Evolutionary conservation across 1,284 basidiomycete species (phyloP).

Genomic region (Pseudozyma pruni): DNA sequence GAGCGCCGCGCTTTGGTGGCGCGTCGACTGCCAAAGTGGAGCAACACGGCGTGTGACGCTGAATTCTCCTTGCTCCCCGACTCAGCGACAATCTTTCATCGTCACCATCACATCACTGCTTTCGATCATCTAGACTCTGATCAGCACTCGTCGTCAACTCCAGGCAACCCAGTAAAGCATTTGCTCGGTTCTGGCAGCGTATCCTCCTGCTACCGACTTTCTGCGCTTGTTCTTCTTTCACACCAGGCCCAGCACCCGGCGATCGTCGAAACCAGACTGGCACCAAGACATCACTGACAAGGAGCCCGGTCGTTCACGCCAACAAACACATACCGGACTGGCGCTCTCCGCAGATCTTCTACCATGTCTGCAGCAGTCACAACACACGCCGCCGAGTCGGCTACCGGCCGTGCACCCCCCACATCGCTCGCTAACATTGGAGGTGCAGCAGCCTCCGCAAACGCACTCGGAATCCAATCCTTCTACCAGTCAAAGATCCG

Average conservation of each 20-base stretch:
- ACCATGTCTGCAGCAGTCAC: constrained; percentile 45
- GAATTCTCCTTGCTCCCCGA: too few relatives aligned
- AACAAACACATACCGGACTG: too few relatives aligned
- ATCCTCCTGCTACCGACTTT: too few relatives aligned
- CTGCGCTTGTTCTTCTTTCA: too few relatives aligned
- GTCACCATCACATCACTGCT: constrained; percentile 1
- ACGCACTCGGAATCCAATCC: constrained; percentile 71
- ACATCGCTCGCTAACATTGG: constrained; percentile 39
- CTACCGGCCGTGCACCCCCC: constrained; percentile 3
- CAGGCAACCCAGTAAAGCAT: neutral
- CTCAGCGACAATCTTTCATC: neutral
- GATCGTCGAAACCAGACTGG: too few relatives aligned
- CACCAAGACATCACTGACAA: too few relatives aligned
- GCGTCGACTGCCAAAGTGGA: constrained; percentile 34
- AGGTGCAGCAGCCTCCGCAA: constrained; percentile 39
- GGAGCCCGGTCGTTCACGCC: too few relatives aligned
- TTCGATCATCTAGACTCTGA: neutral
- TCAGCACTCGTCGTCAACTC: neutral
- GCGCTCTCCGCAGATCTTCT: neutral
- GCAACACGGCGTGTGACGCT: constrained; percentile 6
- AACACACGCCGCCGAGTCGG: constrained; percentile 31
- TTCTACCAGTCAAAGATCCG: constrained; percentile 98
- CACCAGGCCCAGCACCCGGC: too few relatives aligned
- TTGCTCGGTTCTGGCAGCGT: too few relatives aligned
- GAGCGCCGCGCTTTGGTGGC: constrained; percentile 25